phyloP scores from a whole-genome alignment of 345 rosid species.

The Angophora floribunda region DNA sequence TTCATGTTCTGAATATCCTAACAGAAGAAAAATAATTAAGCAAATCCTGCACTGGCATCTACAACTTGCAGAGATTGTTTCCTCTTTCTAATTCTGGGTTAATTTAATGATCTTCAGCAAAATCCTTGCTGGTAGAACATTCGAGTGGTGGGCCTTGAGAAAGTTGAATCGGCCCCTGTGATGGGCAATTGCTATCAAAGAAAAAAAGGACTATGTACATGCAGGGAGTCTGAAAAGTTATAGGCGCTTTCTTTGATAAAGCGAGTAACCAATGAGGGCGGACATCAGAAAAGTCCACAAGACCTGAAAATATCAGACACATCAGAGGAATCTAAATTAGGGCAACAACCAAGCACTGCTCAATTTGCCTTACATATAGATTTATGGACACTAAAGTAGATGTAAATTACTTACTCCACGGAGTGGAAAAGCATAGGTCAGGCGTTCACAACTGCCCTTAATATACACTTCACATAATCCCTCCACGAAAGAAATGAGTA shows the following conservation, averaged over 20 bases:
- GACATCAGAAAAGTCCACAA: constrained; percentile 97
- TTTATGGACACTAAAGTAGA: neutral
- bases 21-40: neutral
- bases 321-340: neutral
- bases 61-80: neutral
- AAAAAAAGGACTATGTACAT: neutral
- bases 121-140: neutral
- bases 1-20: neutral
- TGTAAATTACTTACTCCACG: neutral
- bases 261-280: constrained; percentile 89
- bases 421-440: neutral
- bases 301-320: constrained; percentile 34
- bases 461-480: neutral
- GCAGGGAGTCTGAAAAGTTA: constrained; percentile 5
- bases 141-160: neutral
- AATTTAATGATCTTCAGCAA: neutral
- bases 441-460: neutral
- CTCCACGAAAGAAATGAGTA: neutral
- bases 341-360: neutral
- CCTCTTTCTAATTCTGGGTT: neutral
- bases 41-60: neutral
- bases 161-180: neutral
- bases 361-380: neutral
- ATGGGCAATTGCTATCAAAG: neutral
- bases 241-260: constrained; percentile 81